Evolutionary conservation across 495 filamentous ascomycete genomes (phyloP).

Genomic region (Penicillium goetzii): DNA sequence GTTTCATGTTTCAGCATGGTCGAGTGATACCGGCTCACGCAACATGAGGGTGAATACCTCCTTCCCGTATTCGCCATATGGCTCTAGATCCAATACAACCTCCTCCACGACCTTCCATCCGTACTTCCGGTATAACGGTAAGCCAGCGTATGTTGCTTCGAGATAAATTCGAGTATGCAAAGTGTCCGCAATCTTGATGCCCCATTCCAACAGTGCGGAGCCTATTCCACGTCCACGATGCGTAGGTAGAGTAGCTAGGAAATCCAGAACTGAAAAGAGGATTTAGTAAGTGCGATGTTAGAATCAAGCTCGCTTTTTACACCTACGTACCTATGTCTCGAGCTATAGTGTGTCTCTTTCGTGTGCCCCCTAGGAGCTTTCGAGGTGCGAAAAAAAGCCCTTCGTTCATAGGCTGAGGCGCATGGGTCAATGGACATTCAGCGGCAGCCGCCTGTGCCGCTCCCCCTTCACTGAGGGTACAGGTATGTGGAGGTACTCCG

Average conservation of each 20-base stretch:
- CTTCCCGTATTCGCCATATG: not conserved
- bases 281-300: no score
- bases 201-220: not conserved
- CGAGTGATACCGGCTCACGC: not conserved
- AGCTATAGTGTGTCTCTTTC: not conserved
- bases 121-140: not conserved
- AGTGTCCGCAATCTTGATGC: not conserved
- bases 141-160: not conserved
- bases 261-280: not conserved
- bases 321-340: slow-evolving; percentile 3
- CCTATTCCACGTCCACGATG: slow-evolving; percentile 2
- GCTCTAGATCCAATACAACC: not conserved
- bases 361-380: not conserved
- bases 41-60: not conserved
- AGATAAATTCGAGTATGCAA: not conserved
- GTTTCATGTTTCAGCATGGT: no score
- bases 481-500: not conserved
- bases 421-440: not conserved
- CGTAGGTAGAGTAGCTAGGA: slow-evolving; percentile 1
- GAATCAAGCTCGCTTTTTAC: no score
- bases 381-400: not conserved
- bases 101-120: not conserved
- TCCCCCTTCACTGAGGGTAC: not conserved
- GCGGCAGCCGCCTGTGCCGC: not conserved
- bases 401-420: not conserved